phyloP scores from a whole-genome alignment of 352 stramenopile species.

The Phytophthora ohioensis region DNA sequence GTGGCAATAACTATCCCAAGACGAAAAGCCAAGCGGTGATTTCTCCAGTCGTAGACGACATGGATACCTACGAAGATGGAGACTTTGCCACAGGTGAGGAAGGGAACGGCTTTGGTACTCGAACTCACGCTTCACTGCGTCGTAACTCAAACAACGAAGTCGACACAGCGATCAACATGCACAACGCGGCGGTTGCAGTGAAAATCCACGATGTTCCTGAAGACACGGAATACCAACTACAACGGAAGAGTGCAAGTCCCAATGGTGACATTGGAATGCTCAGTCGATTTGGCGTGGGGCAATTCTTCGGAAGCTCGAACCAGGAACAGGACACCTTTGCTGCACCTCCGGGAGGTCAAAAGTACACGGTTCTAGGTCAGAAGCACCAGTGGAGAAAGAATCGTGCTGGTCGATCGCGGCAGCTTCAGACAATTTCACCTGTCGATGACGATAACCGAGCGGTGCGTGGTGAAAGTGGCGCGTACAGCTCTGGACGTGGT shows the following conservation, averaged over 20 bases:
- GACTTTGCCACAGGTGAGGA: constrained; percentile 32
- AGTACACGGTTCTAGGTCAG: constrained; percentile 65
- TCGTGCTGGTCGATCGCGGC: constrained; percentile 46
- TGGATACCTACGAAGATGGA: constrained; percentile 38
- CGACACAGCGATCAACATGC: constrained; percentile 11
- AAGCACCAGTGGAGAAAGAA: constrained; percentile 72
- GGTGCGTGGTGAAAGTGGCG: constrained; percentile 13
- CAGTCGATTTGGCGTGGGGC: constrained; percentile 27
- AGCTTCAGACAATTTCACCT: constrained; percentile 52
- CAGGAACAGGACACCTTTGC: constrained; percentile 40
- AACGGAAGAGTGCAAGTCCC: constrained; percentile 35
- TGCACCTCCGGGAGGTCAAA: constrained; percentile 25
- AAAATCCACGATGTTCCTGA: constrained; percentile 41
- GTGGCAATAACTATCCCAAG: constrained; percentile 42
- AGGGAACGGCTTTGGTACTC: constrained; percentile 35
- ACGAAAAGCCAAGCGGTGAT: constrained; percentile 62
- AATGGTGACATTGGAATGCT: constrained; percentile 24
- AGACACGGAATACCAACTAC: constrained; percentile 34
- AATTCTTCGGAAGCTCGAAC: constrained; percentile 52
- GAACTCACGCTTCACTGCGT: constrained; percentile 10
- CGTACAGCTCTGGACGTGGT: constrained; percentile 29
- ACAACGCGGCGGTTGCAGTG: constrained; percentile 30
- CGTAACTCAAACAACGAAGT: constrained; percentile 25
- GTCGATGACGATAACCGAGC: constrained; percentile 41
- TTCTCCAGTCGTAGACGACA: constrained; percentile 55